Conservation (phyloP, 2,329 filamentous ascomycete species). For the Podosphaera aphanis region DNA sequence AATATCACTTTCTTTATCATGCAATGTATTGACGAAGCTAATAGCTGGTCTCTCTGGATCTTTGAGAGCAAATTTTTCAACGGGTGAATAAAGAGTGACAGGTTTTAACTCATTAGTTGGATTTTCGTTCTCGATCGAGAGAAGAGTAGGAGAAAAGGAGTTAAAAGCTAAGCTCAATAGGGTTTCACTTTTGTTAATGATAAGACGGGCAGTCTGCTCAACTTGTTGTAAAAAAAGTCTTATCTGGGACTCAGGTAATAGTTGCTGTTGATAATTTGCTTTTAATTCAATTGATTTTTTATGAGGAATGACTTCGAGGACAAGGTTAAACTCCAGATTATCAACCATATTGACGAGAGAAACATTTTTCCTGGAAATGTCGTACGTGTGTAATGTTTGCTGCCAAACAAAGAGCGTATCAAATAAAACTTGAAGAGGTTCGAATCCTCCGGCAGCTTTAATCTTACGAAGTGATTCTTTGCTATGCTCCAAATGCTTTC, state of each 20-base stretch:
- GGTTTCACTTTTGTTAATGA: conserved; percentile 13
- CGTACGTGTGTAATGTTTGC: conserved; percentile 32
- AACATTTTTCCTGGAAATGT: conserved; percentile 20
- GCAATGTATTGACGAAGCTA: conserved; percentile 32
- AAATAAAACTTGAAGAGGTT: conserved; percentile 37
- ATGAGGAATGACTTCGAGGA: conserved; percentile 52
- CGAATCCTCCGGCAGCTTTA: conserved; percentile 31
- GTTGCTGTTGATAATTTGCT: conserved; percentile 28
- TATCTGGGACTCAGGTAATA: conserved; percentile 32
- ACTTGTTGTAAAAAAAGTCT: conserved; percentile 36
- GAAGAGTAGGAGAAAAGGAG: conserved; percentile 3
- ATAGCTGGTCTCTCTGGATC: conserved; percentile 36
- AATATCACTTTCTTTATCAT: conserved; percentile 16
- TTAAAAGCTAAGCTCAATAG: conserved; percentile 5
- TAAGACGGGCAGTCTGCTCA: conserved; percentile 23
- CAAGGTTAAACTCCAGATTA: conserved; percentile 49
- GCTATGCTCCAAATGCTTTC: conserved; percentile 39
- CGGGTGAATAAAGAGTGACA: conserved; percentile 10
- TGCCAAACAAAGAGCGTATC: conserved; percentile 71
- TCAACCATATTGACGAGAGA: conserved; percentile 38
- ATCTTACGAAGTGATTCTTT: conserved; percentile 45
- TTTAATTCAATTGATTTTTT: conserved; percentile 23
- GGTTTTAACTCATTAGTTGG: conserved; percentile 2
- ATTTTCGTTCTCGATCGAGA: conserved; percentile 13
- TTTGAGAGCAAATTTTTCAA: conserved; percentile 12